Conservation (phyloP, 306 rosid genomes). For the Lupinus albus region DNA sequence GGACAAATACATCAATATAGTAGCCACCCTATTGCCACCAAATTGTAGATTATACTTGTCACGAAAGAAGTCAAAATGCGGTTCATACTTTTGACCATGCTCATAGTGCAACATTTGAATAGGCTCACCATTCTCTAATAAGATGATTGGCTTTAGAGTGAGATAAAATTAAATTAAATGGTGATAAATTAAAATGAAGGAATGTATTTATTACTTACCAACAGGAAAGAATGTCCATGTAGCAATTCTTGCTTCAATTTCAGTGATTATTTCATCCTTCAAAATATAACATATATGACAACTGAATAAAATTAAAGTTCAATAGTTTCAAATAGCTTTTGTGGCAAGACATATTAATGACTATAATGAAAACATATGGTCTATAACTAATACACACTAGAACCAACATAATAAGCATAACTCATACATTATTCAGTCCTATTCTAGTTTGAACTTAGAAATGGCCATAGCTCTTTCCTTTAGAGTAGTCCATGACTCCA, state of each 20-base stretch:
- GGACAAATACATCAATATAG: slow-evolving; percentile 91
- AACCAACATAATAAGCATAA: neutral
- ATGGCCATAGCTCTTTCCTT: too few relatives aligned
- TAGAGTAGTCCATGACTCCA: too few relatives aligned
- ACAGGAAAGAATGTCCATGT: slow-evolving; percentile 91
- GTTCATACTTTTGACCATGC: slow-evolving; percentile 86
- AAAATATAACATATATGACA: slow-evolving; percentile 24
- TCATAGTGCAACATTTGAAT: slow-evolving; percentile 88
- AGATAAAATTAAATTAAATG: neutral
- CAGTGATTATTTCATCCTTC: slow-evolving; percentile 73
- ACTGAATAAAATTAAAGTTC: slow-evolving; percentile 35
- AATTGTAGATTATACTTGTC: slow-evolving; percentile 70
- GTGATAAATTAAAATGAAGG: slow-evolving; percentile 12
- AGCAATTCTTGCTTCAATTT: slow-evolving; percentile 69
- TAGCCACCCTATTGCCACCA: slow-evolving; percentile 94
- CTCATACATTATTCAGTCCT: neutral
- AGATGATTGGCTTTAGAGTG: neutral
- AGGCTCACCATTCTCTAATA: slow-evolving; percentile 86
- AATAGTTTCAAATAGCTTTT: slow-evolving; percentile 23
- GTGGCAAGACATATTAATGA: neutral
- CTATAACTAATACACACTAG: neutral
- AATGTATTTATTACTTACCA: slow-evolving; percentile 50
- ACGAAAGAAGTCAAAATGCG: slow-evolving; percentile 84
- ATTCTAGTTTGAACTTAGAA: too few relatives aligned
- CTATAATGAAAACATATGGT: neutral